Evolutionary conservation across 371 early-diverging fungal species (phyloP), one percentile per base, ranked within the genome.

Genomic region (Zopfochytrium polystomum): DNA sequence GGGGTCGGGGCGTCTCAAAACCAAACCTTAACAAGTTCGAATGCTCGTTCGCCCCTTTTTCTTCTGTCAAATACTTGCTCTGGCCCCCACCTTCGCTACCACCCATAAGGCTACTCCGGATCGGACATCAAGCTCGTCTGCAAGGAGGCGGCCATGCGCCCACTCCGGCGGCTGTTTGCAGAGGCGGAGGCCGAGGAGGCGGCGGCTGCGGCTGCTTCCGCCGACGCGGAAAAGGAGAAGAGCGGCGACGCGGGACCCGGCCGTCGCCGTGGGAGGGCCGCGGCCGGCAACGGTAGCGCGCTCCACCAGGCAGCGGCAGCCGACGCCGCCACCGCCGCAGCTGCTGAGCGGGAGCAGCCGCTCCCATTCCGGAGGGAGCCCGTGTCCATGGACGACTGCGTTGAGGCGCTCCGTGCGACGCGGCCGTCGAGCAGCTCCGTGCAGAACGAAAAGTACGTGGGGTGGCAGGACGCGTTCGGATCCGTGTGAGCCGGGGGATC

Each of bases 81-180:
- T n/a, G n/a, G n/a, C n/a, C n/a, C n/a, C 6, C 45, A 18, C n/a
- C 32, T 32, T 9, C n/a, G n/a, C 30, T 11, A 25, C 18, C 25
- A 27, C 27, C 3, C 13, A 13, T 20, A 22, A 72, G 86, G 85
- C 25, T 88, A 85, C 55, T 82, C 85, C 23, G 86, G 86, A 5
- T 80, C 83, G 6, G 88, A 88, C 63, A 86, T 88, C 32, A 77
- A 76, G 45, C 71, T 84, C 48, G 76, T 88, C 15, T 83, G 85
- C 67, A 78, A 85, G 59, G 88, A 88, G 55, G 84, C 87, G 1
- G 80, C 82, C 0, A 77, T 87, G 80, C 75, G 81, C 20, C 78
- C 80, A n/a, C 43, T 82, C 31, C 70, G 88, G 38, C 68, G 73
- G 48, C 29, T 80, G 20, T 74, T 80, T 68, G 79, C 26, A 23